phyloP scores from a whole-genome alignment of 164 flowering plant genomes.

The Stephania cephalantha region DNA sequence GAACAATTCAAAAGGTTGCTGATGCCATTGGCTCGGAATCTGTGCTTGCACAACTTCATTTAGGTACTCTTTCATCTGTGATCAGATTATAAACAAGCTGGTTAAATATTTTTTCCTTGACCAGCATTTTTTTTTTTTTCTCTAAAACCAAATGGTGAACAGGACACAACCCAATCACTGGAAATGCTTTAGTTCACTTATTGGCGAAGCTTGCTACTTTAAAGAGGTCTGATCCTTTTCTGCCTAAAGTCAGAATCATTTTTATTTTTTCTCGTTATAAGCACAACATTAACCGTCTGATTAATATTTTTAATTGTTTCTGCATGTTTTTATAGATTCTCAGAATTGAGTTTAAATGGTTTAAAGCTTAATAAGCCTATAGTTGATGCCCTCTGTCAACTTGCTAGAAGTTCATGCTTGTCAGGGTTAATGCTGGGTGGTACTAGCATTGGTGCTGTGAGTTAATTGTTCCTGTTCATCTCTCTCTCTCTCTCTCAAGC shows the following conservation, averaged over 20 bases:
- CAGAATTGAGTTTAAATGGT: slow-evolving; percentile 69
- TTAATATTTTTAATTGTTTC: not conserved
- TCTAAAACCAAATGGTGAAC: slow-evolving; percentile 13
- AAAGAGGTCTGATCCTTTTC: slow-evolving; percentile 40
- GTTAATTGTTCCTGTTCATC: slow-evolving; percentile 19
- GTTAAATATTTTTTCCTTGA: not conserved
- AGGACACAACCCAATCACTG: slow-evolving; percentile 78
- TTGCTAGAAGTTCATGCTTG: slow-evolving; percentile 49
- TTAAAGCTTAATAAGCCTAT: slow-evolving; percentile 63
- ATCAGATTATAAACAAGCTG: not conserved
- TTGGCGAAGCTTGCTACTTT: slow-evolving; percentile 58
- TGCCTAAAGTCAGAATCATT: not conserved
- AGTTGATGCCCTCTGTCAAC: slow-evolving; percentile 61
- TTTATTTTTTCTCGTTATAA: not conserved
- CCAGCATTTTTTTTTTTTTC: not conserved
- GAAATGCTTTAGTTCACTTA: slow-evolving; percentile 46
- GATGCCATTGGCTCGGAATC: slow-evolving; percentile 62
- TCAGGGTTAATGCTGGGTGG: slow-evolving; percentile 67
- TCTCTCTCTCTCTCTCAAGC: not conserved
- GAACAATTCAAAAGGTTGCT: slow-evolving; percentile 85
- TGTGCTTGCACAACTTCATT: slow-evolving; percentile 55
- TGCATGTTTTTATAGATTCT: slow-evolving; percentile 41
- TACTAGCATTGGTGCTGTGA: slow-evolving; percentile 69
- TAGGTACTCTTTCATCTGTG: slow-evolving; percentile 43
- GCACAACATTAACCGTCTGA: not conserved